Percentiles rank a stretch among this genome's conserved stretches.
These are phyloP conservation scores for Penicillium sp. DNA, from an alignment of 2,329 filamentous ascomycete species.

Conservation along the genomic window DNA sequence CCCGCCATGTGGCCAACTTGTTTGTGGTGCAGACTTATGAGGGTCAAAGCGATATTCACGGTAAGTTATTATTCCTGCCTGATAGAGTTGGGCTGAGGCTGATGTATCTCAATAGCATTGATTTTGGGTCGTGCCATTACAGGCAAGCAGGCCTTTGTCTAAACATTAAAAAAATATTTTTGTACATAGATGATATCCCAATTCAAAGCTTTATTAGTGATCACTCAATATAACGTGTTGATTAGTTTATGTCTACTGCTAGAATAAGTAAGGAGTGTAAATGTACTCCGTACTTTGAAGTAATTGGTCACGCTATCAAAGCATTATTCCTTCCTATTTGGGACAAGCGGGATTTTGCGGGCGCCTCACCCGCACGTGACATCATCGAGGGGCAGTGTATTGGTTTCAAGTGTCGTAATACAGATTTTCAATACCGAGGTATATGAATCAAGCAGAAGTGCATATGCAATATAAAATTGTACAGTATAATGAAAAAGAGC, in stretches of 20 bases:
- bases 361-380: constrained; percentile 28
- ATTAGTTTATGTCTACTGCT: too few species aligned
- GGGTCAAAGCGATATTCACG: constrained; percentile 96
- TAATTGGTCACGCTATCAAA: background rate
- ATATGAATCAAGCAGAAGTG: background rate
- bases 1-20: constrained; percentile 89
- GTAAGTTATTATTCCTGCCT: constrained; percentile 56
- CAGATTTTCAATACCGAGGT: constrained; percentile 5
- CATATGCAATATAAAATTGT: background rate
- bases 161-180: constrained; percentile 23
- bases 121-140: constrained; percentile 69
- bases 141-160: constrained; percentile 77
- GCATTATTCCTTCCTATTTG: constrained; percentile 12
- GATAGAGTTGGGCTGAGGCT: constrained; percentile 36
- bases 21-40: constrained; percentile 99
- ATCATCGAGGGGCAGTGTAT: constrained; percentile 27
- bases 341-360: constrained; percentile 13
- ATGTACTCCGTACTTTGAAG: background rate
- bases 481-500: too few species aligned
- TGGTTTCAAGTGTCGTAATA: background rate
- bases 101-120: constrained; percentile 57
- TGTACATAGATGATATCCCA: constrained; percentile 8
- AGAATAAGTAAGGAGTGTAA: background rate
- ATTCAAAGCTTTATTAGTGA: background rate
- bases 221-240: background rate